These are phyloP conservation scores for Scleroderma citrinum DNA, from an alignment of 768 basidiomycete genomes.

Conservation along the genomic window DNA sequence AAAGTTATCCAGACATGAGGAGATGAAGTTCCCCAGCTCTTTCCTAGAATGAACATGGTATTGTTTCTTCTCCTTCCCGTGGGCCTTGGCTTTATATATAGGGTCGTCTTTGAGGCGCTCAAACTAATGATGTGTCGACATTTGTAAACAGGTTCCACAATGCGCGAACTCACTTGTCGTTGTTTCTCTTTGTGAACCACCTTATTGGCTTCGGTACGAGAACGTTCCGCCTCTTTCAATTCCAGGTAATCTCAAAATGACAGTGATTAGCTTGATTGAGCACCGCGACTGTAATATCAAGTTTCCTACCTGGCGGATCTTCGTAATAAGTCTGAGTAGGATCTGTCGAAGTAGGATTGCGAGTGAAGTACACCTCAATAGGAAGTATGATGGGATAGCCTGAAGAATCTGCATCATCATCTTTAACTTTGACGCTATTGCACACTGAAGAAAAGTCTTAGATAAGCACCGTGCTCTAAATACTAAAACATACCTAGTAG, in stretches of 20 bases:
- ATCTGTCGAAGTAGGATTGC: neutral
- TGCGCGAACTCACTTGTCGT: neutral
- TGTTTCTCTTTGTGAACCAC: neutral
- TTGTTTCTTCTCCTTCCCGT: constrained; percentile 5
- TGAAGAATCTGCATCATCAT: neutral
- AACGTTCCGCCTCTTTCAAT: neutral
- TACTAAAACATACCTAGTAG: neutral
- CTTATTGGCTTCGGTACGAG: neutral
- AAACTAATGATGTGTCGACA: neutral
- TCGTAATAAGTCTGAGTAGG: neutral
- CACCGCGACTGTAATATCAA: no score
- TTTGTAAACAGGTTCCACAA: neutral
- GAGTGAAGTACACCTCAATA: neutral
- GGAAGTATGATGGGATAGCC: neutral
- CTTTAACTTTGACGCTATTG: neutral
- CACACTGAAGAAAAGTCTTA: neutral
- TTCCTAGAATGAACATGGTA: neutral
- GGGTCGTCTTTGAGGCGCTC: neutral
- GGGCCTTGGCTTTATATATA: constrained; percentile 1
- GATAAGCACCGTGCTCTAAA: neutral
- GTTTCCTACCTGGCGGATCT: constrained; percentile 4
- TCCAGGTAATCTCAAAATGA: neutral
- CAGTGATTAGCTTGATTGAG: neutral
- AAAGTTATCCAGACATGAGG: neutral
- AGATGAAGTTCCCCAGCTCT: neutral